A percentile compares a stretch with the other conserved stretches of the same genome.
Evolutionary conservation across 2,329 filamentous ascomycete genomes (phyloP).

Genomic region (Botrytis porri): DNA sequence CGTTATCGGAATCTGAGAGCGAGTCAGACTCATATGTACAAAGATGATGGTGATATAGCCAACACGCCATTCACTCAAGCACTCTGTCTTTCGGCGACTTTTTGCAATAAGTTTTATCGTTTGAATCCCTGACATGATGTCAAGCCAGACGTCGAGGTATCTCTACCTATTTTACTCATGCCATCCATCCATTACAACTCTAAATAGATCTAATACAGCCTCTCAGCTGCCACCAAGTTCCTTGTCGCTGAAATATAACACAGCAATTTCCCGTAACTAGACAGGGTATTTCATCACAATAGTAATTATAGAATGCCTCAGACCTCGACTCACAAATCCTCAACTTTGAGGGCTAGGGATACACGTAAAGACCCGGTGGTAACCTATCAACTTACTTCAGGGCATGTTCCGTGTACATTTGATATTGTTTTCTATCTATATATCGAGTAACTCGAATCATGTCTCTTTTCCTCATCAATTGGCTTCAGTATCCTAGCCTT

Average conservation of each 20-base stretch:
- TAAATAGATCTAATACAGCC: not conserved
- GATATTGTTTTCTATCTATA: not conserved
- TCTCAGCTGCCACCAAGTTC: not conserved
- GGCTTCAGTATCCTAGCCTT: not conserved
- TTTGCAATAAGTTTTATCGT: not conserved
- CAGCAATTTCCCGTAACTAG: not conserved
- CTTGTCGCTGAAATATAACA: not conserved
- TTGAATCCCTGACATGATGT: not conserved
- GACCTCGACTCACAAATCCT: not conserved
- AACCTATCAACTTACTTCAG: not conserved
- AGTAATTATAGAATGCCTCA: not conserved
- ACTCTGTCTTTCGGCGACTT: not conserved
- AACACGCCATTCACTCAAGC: not conserved
- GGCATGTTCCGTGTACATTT: not conserved
- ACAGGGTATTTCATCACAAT: not conserved
- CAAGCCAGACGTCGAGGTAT: not conserved
- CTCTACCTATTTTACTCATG: not conserved
- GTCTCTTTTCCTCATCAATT: too few relatives aligned
- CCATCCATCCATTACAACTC: not conserved
- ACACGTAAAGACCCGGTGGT: too few relatives aligned
- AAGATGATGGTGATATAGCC: too few relatives aligned
- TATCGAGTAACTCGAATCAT: not conserved
- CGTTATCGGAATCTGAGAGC: not conserved
- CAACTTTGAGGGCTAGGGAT: not conserved
- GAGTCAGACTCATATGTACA: too few relatives aligned